A percentile compares a stretch with the other conserved stretches of the same genome.
These are phyloP conservation scores for Globisporangium paddicum DNA, from an alignment of 352 stramenopile species.

Conservation along the genomic window DNA sequence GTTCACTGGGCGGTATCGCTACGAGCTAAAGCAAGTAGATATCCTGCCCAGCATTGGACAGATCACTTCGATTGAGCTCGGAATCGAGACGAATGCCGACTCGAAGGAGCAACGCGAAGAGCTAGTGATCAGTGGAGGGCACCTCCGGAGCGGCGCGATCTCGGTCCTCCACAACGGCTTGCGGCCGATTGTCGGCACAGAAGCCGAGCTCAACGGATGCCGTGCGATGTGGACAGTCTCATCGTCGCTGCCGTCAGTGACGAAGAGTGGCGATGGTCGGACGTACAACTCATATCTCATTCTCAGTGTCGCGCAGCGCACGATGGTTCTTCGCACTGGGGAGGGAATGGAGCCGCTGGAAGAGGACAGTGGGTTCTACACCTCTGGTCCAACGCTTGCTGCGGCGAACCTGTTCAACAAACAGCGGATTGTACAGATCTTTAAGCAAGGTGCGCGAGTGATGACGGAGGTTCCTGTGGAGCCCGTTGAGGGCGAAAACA, in stretches of 20 bases:
- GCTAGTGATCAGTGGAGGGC: conserved; percentile 73
- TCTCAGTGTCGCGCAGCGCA: conserved; percentile 72
- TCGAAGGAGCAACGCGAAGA: conserved; percentile 76
- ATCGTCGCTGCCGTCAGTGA: conserved; percentile 43
- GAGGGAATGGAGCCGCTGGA: conserved; percentile 84
- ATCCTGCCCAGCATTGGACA: conserved; percentile 68
- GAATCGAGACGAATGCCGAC: conserved; percentile 67
- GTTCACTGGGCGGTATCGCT: conserved; percentile 27
- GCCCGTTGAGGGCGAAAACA: neutral
- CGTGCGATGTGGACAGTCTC: conserved; percentile 86
- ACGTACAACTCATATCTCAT: conserved; percentile 80
- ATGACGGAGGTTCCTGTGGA: conserved; percentile 69
- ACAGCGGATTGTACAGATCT: conserved; percentile 84
- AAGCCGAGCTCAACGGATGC: conserved; percentile 75
- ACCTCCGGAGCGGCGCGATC: conserved; percentile 51
- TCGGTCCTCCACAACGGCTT: conserved; percentile 79
- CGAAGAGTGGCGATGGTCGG: conserved; percentile 42
- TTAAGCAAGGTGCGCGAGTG: conserved; percentile 76
- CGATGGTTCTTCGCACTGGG: conserved; percentile 81
- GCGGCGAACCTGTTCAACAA: conserved; percentile 78
- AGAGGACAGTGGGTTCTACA: conserved; percentile 83
- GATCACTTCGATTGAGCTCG: conserved; percentile 81
- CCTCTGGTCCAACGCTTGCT: conserved; percentile 68
- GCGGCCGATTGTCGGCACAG: conserved; percentile 78
- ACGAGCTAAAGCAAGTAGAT: conserved; percentile 61